These are phyloP conservation scores for Aspergillus sp. DNA, from an alignment of 2,329 filamentous ascomycete species.

Conservation along the genomic window DNA sequence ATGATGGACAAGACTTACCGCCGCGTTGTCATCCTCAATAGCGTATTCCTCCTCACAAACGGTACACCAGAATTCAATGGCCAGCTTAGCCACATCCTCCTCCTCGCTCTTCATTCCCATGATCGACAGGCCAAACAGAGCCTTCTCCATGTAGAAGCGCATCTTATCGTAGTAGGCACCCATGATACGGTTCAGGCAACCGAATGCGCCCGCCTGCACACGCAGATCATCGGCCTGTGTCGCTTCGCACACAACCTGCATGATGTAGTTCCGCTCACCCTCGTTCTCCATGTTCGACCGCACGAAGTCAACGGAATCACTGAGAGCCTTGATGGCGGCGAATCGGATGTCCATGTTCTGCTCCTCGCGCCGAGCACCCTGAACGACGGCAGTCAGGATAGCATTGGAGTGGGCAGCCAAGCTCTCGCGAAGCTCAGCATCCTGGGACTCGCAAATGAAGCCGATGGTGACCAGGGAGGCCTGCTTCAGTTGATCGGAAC, in stretches of 20 bases:
- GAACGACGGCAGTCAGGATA: slow-evolving; percentile 95
- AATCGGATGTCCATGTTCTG: slow-evolving; percentile 85
- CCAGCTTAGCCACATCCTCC: slow-evolving; percentile 96
- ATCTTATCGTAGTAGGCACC: slow-evolving; percentile 98
- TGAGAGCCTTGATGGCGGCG: slow-evolving; percentile 88
- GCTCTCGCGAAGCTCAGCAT: slow-evolving; percentile 78
- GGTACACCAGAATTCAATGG: slow-evolving; percentile 99
- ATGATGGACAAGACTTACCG: slow-evolving; percentile 52
- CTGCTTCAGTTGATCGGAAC: slow-evolving; percentile 87
- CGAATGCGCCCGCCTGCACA: slow-evolving; percentile 94
- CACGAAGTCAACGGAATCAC: slow-evolving; percentile 96
- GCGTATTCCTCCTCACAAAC: slow-evolving; percentile 98
- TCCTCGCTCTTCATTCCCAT: slow-evolving; percentile 98
- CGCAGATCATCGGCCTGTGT: slow-evolving; percentile 88
- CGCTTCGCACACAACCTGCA: slow-evolving; percentile 99
- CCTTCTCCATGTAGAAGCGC: slow-evolving; percentile 99
- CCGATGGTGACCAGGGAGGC: slow-evolving; percentile 93
- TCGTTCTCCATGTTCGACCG: slow-evolving; percentile 99
- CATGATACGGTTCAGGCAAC: slow-evolving; percentile 98
- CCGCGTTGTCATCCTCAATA: slow-evolving; percentile 94
- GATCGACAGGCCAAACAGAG: slow-evolving; percentile 93
- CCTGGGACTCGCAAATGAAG: slow-evolving; percentile 96
- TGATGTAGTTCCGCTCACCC: slow-evolving; percentile 99
- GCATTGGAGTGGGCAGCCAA: slow-evolving; percentile 89
- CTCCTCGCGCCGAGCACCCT: slow-evolving; percentile 96